Conservation (phyloP, 2,329 filamentous ascomycete species). For the Fusarium incarnatum region DNA sequence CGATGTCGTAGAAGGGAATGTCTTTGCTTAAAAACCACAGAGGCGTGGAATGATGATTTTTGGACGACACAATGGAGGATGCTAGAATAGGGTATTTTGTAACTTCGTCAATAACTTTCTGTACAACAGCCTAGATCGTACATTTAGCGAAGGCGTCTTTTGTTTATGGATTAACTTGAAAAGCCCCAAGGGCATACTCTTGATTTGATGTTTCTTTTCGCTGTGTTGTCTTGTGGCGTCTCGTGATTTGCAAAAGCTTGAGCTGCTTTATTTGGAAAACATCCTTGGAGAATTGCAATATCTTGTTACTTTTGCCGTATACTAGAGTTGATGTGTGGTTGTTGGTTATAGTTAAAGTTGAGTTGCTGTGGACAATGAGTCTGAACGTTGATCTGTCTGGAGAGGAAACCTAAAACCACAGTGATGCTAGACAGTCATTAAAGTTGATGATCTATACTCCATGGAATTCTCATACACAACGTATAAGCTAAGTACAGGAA, state of each 20-base stretch:
- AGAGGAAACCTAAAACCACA: neutral
- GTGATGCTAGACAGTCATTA: neutral
- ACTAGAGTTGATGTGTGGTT: neutral
- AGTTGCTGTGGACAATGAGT: neutral
- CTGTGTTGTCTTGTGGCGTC: neutral
- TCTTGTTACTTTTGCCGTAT: neutral
- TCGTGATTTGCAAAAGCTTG: neutral
- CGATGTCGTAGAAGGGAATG: conserved; percentile 72
- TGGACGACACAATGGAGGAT: conserved; percentile 22
- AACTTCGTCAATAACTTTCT: conserved; percentile 34
- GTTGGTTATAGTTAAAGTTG: neutral
- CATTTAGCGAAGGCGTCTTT: conserved; percentile 47
- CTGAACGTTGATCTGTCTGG: neutral
- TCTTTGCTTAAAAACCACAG: conserved; percentile 9
- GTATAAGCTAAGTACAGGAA: neutral
- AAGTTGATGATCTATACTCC: neutral
- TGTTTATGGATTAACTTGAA: conserved; percentile 42
- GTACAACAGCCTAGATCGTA: conserved; percentile 45
- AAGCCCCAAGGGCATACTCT: neutral
- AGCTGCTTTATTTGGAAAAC: neutral
- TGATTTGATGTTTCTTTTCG: neutral
- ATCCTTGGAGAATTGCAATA: neutral
- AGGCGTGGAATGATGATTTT: conserved; percentile 10
- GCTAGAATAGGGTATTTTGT: conserved; percentile 40
- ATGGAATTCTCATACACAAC: neutral